Conservation (phyloP, 2,329 filamentous ascomycete species). For the Xylariaceae sp. region DNA sequence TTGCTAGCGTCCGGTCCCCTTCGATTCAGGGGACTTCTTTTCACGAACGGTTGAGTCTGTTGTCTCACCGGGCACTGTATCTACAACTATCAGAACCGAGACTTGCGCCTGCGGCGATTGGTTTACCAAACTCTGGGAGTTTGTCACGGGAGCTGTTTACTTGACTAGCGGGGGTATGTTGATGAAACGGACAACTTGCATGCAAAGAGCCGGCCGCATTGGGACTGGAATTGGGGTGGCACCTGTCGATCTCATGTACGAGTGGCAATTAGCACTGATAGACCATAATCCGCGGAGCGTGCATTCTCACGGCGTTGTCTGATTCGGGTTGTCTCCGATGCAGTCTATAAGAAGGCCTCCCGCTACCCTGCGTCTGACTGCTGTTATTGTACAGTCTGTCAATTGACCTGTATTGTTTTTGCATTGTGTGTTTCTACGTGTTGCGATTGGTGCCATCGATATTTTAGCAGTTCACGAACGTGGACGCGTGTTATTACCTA, state of each 20-base stretch:
- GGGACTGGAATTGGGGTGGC: constrained; percentile 15
- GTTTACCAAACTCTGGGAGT: constrained; percentile 1
- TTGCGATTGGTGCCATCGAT: neutral
- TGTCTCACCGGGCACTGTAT: neutral
- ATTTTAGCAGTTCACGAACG: too few relatives aligned
- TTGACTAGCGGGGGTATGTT: constrained; percentile 5
- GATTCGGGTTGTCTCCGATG: constrained; percentile 2
- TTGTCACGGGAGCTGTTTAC: constrained; percentile 4
- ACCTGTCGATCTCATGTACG: constrained; percentile 20
- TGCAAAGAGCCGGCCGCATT: constrained; percentile 20
- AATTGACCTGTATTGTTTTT: neutral
- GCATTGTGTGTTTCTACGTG: neutral
- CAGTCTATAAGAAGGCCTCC: neutral
- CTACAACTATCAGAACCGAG: neutral
- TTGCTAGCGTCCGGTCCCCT: neutral
- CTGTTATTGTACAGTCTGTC: too few relatives aligned
- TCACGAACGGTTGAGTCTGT: neutral
- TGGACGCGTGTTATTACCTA: too few relatives aligned
- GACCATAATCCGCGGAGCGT: constrained; percentile 17
- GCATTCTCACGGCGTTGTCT: constrained; percentile 18
- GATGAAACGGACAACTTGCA: constrained; percentile 14
- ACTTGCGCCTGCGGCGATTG: neutral
- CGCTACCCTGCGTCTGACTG: neutral
- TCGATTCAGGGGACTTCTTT: neutral
- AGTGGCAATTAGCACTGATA: constrained; percentile 20